Conservation (phyloP, 345 rosid species). For the Citrus inodora region DNA sequence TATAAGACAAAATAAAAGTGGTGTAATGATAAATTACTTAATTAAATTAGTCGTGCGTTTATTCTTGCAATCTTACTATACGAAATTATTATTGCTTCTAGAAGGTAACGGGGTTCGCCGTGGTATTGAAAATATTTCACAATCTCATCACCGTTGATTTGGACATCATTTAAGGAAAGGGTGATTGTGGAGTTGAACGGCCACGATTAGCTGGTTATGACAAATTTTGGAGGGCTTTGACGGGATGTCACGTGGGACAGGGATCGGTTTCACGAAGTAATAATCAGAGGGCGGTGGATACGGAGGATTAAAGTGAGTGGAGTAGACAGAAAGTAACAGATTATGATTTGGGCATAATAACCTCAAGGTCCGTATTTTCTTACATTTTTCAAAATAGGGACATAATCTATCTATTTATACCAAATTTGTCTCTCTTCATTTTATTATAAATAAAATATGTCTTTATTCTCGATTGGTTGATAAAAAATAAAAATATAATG, state of each 20-base stretch:
- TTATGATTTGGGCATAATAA: not conserved
- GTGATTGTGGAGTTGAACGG: not conserved
- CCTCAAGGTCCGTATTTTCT: not conserved
- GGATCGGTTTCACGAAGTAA: not conserved
- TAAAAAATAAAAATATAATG: too few species aligned
- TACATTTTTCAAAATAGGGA: not conserved
- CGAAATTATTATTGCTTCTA: not conserved
- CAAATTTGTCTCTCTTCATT: not conserved
- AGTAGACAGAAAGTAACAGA: not conserved
- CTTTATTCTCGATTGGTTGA: not conserved
- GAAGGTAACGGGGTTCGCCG: not conserved
- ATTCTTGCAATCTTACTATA: not conserved
- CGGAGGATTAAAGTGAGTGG: not conserved
- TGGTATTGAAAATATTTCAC: too few species aligned
- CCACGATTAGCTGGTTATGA: not conserved
- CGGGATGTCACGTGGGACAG: slow-evolving; percentile 11
- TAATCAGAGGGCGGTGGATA: not conserved
- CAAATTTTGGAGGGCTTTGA: not conserved
- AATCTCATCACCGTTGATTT: not conserved
- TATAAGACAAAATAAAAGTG: too few species aligned
- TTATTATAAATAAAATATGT: not conserved
- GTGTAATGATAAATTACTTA: too few species aligned
- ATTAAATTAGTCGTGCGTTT: too few species aligned
- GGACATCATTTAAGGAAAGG: not conserved
- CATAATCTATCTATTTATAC: not conserved